Conservation (phyloP, 306 rosid genomes). For the Benincasa hispida region DNA sequence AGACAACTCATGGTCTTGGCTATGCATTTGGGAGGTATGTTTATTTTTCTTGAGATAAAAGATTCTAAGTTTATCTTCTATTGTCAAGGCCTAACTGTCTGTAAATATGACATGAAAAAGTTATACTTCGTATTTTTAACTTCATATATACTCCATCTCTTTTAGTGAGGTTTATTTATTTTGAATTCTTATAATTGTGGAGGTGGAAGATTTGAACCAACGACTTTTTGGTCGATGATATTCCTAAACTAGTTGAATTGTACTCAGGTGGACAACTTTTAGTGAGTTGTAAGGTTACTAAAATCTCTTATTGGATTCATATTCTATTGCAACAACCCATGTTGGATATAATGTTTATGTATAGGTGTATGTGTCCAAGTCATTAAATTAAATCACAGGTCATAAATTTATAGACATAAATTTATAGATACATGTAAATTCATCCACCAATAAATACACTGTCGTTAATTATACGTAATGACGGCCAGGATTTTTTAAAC, state of each 20-base stretch:
- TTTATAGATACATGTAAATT: background rate
- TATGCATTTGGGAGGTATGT: slow-evolving; percentile 73
- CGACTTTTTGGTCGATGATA: background rate
- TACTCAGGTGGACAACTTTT: background rate
- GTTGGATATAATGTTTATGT: background rate
- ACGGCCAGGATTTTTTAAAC: background rate
- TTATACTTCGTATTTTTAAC: background rate
- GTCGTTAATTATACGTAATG: background rate
- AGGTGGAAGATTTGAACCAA: background rate
- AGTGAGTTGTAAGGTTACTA: background rate
- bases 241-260: background rate
- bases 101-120: background rate
- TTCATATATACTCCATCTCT: too few species aligned
- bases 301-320: background rate
- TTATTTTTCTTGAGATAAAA: too few species aligned
- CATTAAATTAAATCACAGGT: background rate
- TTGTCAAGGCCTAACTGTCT: background rate
- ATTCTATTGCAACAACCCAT: background rate
- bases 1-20: slow-evolving; percentile 73
- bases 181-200: background rate
- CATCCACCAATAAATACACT: too few species aligned
- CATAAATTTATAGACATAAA: background rate
- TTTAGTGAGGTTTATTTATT: background rate
- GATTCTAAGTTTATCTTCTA: background rate
- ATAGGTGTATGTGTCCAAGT: background rate